A percentile compares a stretch with the other conserved stretches of the same genome.
These are phyloP conservation scores for Acanthamoeba quina DNA, from an alignment of 208 protist genomes.

Conservation along the genomic window DNA sequence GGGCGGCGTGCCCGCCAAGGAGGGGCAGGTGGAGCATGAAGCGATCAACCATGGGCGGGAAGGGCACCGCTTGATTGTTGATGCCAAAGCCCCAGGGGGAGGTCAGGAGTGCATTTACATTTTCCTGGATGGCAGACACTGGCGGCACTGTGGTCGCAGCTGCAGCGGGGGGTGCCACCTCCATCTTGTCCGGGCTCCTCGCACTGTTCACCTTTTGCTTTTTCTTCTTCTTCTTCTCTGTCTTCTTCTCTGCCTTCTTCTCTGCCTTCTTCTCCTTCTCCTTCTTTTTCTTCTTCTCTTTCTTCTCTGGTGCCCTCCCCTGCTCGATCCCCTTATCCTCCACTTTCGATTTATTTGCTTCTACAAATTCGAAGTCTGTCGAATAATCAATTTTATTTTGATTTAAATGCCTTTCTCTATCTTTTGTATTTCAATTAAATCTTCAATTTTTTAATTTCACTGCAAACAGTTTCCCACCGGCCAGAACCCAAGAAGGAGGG, in stretches of 20 bases:
- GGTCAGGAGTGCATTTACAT: neutral
- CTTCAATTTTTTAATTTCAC: too few relatives aligned
- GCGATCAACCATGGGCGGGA: neutral
- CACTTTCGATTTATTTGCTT: slow-evolving; percentile 22
- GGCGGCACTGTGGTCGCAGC: neutral
- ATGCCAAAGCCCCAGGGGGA: neutral
- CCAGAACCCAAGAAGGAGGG: too few relatives aligned
- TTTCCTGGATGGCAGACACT: neutral
- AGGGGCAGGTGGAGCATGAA: slow-evolving; percentile 35
- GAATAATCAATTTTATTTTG: too few relatives aligned
- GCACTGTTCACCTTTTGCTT: neutral
- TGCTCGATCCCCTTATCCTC: neutral
- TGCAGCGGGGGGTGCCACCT: neutral
- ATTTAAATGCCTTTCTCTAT: too few relatives aligned
- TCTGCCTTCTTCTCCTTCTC: neutral
- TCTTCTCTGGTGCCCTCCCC: neutral
- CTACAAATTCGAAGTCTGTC: too few relatives aligned
- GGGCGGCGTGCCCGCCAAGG: neutral
- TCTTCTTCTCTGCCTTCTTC: neutral
- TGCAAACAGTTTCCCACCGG: too few relatives aligned
- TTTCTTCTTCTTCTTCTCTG: neutral
- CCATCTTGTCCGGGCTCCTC: neutral
- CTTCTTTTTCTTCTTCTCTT: neutral
- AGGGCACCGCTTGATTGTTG: slow-evolving; percentile 26
- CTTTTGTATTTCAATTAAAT: too few relatives aligned